A percentile compares a stretch with the other conserved stretches of the same genome.
These are phyloP conservation scores for Selaginella moellendorffii DNA, from an alignment of 75 land plant genomes.

Conservation along the genomic window DNA sequence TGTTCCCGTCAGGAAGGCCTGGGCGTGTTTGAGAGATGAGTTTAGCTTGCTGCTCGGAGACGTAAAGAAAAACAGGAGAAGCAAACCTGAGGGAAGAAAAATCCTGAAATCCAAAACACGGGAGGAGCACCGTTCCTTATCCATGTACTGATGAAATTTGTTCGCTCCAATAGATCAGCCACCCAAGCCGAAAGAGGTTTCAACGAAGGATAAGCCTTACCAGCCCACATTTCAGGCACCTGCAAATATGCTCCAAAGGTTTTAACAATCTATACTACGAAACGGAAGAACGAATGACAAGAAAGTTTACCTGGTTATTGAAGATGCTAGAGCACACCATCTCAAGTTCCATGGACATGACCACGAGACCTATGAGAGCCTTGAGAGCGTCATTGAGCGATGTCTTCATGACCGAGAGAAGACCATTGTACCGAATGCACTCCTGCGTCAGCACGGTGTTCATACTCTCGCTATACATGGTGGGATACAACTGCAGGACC, in stretches of 20 bases:
- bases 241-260: not conserved
- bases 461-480: constrained; percentile 33
- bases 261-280: too few relatives aligned
- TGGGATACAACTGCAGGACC: constrained; percentile 22
- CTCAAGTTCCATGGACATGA: constrained; percentile 29
- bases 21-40: not conserved
- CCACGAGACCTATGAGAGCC: constrained; percentile 26
- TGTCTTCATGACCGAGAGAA: constrained; percentile 16
- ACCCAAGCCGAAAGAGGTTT: constrained; percentile 29
- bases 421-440: constrained; percentile 27
- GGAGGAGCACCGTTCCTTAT: constrained; percentile 22
- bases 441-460: constrained; percentile 29
- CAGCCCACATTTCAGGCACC: constrained; percentile 33
- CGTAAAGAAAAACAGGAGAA: not conserved
- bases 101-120: constrained; percentile 28
- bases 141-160: constrained; percentile 20
- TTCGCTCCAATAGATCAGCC: constrained; percentile 23
- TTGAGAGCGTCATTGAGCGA: constrained; percentile 21
- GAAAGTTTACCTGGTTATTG: constrained; percentile 19
- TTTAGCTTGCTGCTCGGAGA: not conserved
- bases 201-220: constrained; percentile 30
- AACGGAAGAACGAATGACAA: not conserved
- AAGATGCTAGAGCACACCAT: constrained; percentile 25
- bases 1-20: constrained; percentile 32
- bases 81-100: constrained; percentile 28